Base-by-base conservation (phyloP, 495 filamentous ascomycete species). In the Chaetomidium leptoderma region DNA sequence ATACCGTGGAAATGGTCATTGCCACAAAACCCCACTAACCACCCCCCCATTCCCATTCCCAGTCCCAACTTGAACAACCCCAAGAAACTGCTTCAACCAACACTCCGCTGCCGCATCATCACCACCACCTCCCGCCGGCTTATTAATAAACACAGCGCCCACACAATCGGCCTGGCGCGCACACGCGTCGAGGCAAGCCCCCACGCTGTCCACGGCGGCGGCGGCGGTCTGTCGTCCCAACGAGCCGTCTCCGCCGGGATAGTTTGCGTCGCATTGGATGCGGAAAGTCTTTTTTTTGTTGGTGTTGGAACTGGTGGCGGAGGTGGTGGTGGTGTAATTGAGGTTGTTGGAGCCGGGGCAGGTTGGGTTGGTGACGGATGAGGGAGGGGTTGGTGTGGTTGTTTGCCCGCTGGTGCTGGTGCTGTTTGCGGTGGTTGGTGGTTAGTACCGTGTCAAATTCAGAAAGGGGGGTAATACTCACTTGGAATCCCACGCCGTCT, bases 81-180 rank as follows among this genome's bases (percentile, higher is more conserved):
- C 58, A 3, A 63, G n/a, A 43, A 43, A 65, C 57, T 65, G 27
- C 55, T 67, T 67, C 42, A 67, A 45, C 62, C 62, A 65, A 42
- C 65, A 67, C 43, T 57, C 17, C 17, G 4, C 35, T 4, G 30
- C 24, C 39, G 52, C 16, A 4, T 40, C n/a, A n/a, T n/a, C n/a
- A n/a, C n/a, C n/a, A n/a, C n/a, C n/a, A n/a, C n/a, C n/a, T n/a
- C n/a, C 51, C 35, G 6, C 26, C 16, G 36, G 26, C 19, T 29
- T 55, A n/a, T n/a, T n/a, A n/a, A n/a, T n/a, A 19, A 52, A 67
- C 24, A 63, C 55, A 13, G 58, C 65, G 13, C 45, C 65, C 2
- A 63, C 60, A 29, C 65, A 67, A 6, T 16, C 19, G 2, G 33
- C 8, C n/a, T 51, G 11, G 6, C 33, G 19, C 7, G 65, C 65